Conservation (phyloP, 306 rosid species). For the Quercus glauca region DNA sequence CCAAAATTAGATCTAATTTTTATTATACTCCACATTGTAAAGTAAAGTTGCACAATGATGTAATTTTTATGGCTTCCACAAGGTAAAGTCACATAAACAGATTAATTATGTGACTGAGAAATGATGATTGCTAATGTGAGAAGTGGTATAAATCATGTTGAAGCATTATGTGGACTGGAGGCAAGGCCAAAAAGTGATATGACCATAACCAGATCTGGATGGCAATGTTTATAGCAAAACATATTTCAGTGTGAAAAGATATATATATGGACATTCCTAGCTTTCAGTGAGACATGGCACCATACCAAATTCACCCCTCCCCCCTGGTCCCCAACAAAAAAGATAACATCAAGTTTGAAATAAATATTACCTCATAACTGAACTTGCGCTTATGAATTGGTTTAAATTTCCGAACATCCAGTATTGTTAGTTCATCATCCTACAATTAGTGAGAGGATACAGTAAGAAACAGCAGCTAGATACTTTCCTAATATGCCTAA, state of each 20-base stretch:
- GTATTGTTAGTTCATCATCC: constrained; percentile 95
- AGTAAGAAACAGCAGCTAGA: constrained; percentile 3
- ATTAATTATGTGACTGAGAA: not conserved
- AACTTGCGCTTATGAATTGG: constrained; percentile 92
- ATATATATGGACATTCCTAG: not conserved
- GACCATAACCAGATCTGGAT: not conserved
- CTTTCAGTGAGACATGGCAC: not conserved
- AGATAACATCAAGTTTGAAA: constrained; percentile 4
- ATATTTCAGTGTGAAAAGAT: not conserved
- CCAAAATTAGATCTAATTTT: too few species aligned
- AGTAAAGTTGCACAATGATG: not conserved
- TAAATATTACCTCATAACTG: constrained; percentile 72
- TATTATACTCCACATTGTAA: not conserved
- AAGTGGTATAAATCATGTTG: not conserved
- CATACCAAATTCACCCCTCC: not conserved
- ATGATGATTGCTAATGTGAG: not conserved
- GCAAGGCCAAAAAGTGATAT: not conserved
- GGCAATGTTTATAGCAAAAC: not conserved
- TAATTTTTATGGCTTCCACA: not conserved
- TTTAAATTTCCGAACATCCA: constrained; percentile 93
- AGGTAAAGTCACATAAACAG: not conserved
- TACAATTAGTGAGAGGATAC: constrained; percentile 19
- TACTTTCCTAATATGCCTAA: not conserved
- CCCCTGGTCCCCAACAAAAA: not conserved
- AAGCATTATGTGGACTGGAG: not conserved